Base-by-base conservation (phyloP, 2,329 filamentous ascomycete genomes). In the Colletotrichum navitas region DNA sequence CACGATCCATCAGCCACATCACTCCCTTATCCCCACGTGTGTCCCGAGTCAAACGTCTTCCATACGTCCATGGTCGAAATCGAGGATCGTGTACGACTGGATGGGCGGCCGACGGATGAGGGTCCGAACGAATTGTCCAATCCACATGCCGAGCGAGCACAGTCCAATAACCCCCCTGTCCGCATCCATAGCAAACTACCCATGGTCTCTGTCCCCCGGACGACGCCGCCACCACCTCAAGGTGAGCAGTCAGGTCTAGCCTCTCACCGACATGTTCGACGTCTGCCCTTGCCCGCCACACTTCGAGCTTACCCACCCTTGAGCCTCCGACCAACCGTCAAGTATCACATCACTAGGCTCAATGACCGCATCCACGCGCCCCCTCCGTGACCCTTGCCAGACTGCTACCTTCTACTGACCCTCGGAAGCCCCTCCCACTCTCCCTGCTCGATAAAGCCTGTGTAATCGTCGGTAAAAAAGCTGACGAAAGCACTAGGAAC, bases 241-340 rank as follows among this genome's bases (percentile, higher is more conserved):
- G 69, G 69, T 69, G 69, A 72, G 69, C 65, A 72, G 69, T 72
- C 65, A 69, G 54, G 69, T 69, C 65, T 64, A 69, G 60, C 69
- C 52, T 69, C 60, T 72, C 60, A 69, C 59, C 69, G 65, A 72
- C 69, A 69, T 64, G 29, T 68, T 36, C 36, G 45, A 54, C 45
- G 26, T 58, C 41, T 52, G 11, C 16, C 12, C 66, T 66, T 63
- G 65, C 36, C 21, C 21, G 68, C 52, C 43, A 59, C 52, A 45
- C 45, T 32, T 43, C 52, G 29, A 34, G 16, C 8, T 24, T 24
- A 18, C 29, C 39, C 55, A n/a, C 29, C 32, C 54, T 14, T 32
- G 24, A 26, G 39, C 51, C 39, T 63, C 65, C 26, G 34, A 18
- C 43, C 26, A 60, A 55, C 32, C 29, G 34, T 45, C 68, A 56